Percentiles rank a stretch among this genome's conserved stretches.
Evolutionary conservation across 2,329 filamentous ascomycete genomes (phyloP).

Genomic region (Drechslerella coelobrocha): DNA sequence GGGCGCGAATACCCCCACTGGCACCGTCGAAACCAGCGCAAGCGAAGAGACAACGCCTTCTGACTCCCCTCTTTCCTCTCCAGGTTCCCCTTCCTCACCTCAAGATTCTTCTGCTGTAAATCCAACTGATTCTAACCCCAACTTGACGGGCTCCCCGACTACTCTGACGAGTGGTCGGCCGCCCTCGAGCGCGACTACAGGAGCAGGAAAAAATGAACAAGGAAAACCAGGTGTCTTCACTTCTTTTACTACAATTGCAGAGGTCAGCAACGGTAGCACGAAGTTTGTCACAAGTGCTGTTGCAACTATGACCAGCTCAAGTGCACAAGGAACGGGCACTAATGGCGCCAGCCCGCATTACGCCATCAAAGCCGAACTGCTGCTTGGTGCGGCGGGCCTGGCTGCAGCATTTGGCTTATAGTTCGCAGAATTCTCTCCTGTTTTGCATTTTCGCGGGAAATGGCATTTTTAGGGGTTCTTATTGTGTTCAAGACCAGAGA

Average conservation of each 20-base stretch:
- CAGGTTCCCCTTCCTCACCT: slow-evolving; percentile 38
- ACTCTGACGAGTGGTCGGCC: slow-evolving; percentile 44
- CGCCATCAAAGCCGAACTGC: slow-evolving; percentile 32
- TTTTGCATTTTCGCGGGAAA: background rate
- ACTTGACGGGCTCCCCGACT: slow-evolving; percentile 28
- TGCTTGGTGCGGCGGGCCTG: slow-evolving; percentile 32
- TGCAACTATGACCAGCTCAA: slow-evolving; percentile 27
- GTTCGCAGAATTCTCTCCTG: background rate
- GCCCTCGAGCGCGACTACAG: slow-evolving; percentile 34
- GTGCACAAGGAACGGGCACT: background rate
- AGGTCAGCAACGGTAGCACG: slow-evolving; percentile 32
- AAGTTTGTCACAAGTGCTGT: slow-evolving; percentile 39
- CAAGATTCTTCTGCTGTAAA: slow-evolving; percentile 24
- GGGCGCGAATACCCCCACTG: slow-evolving; percentile 22
- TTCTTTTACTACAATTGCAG: slow-evolving; percentile 37
- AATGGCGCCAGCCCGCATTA: slow-evolving; percentile 18
- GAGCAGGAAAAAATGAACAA: slow-evolving; percentile 26
- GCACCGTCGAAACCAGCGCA: slow-evolving; percentile 28
- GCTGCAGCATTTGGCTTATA: slow-evolving; percentile 29
- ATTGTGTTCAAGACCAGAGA: too few relatives aligned
- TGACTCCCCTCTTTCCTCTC: slow-evolving; percentile 34
- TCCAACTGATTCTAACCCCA: slow-evolving; percentile 38
- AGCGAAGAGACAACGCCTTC: slow-evolving; percentile 38
- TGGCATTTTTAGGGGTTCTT: background rate
- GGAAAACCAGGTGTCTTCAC: slow-evolving; percentile 35